phyloP scores from a whole-genome alignment of 768 basidiomycete genomes.

The Mycena metata region DNA sequence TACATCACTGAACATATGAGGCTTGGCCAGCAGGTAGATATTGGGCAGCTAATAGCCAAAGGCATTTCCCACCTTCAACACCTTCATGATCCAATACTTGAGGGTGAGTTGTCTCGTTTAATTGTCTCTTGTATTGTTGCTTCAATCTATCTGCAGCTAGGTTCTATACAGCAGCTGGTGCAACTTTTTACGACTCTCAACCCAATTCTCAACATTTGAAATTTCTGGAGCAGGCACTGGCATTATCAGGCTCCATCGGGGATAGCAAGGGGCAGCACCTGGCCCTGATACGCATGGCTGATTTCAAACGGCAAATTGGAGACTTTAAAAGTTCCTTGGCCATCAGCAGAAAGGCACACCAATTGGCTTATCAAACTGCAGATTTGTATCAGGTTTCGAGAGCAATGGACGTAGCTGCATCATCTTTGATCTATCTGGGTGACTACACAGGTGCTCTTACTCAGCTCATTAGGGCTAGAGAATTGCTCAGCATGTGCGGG shows the following conservation, averaged over 20 bases:
- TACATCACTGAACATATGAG: not conserved
- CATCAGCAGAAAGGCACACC: not conserved
- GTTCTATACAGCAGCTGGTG: not conserved
- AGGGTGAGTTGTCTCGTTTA: not conserved
- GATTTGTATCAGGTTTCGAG: not conserved
- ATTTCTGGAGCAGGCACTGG: not conserved
- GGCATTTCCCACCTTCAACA: not conserved
- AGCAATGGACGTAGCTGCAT: not conserved
- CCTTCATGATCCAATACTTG: not conserved
- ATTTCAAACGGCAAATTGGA: not conserved
- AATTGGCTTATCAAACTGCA: not conserved
- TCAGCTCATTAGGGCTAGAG: not conserved
- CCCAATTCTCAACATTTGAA: not conserved
- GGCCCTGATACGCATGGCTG: not conserved
- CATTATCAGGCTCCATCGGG: not conserved
- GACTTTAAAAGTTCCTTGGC: not conserved
- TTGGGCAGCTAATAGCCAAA: not conserved
- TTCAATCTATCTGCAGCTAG: not conserved
- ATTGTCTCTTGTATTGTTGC: not conserved
- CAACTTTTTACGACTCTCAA: too few species aligned
- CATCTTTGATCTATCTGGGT: not conserved
- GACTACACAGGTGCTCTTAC: not conserved
- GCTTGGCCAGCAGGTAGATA: too few species aligned
- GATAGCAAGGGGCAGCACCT: too few species aligned
- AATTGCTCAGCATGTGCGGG: not conserved